phyloP scores from a whole-genome alignment of 1,284 basidiomycete species.

The Neolentinus lepideus region DNA sequence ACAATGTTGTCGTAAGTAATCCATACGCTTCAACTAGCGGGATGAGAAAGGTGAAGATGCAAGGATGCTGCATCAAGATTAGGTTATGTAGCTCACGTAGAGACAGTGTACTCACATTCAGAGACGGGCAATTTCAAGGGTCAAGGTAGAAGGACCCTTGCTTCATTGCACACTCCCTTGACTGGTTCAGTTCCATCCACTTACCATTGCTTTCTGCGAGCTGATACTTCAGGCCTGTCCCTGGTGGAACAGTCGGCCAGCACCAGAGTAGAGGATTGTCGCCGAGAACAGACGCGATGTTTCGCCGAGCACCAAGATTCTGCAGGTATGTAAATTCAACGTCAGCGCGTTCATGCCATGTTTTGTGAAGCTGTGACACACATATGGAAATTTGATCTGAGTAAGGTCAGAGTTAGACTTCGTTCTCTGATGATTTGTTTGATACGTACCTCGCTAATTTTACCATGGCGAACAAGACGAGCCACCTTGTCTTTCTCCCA shows the following conservation, averaged over 20 bases:
- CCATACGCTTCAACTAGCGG: neutral
- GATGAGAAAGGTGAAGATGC: neutral
- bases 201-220: conserved; percentile 70
- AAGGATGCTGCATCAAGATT: neutral
- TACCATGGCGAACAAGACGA: conserved; percentile 78
- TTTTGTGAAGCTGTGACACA: conserved; percentile 30
- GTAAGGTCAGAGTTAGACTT: neutral
- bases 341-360: neutral
- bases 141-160: neutral
- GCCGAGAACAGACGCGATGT: conserved; percentile 77
- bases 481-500: conserved; percentile 97
- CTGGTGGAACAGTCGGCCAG: conserved; percentile 60
- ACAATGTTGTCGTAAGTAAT: neutral
- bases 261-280: conserved; percentile 75
- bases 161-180: neutral
- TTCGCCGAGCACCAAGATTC: conserved; percentile 72
- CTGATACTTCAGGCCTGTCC: conserved; percentile 74
- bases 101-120: neutral
- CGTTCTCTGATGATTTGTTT: conserved; percentile 1
- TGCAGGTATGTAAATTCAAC: conserved; percentile 22
- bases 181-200: conserved; percentile 48
- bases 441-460: conserved; percentile 67
- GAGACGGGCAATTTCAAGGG: neutral
- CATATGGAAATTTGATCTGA: conserved; percentile 90
- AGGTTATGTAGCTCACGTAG: neutral